Conservation (phyloP, 208 protist genomes). For the Sergeia podlipaevii region DNA sequence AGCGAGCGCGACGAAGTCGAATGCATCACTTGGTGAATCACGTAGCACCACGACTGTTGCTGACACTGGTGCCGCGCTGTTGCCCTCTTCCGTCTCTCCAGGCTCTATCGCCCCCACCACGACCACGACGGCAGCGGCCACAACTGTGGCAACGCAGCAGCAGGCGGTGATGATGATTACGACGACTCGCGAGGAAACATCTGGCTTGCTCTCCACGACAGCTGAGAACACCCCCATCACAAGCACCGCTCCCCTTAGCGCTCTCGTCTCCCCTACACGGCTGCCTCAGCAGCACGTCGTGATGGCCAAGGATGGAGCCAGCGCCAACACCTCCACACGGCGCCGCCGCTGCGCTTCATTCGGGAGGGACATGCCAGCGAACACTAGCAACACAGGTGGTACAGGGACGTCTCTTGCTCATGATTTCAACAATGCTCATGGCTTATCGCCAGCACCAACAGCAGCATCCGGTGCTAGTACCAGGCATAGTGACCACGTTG, state of each 20-base stretch:
- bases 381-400: background rate
- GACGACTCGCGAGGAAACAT: background rate
- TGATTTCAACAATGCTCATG: too few relatives aligned
- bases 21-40: too few relatives aligned
- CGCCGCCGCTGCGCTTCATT: background rate
- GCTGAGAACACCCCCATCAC: background rate
- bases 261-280: too few relatives aligned
- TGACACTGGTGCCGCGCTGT: too few relatives aligned
- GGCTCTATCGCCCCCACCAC: background rate
- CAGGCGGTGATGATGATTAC: background rate
- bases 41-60: too few relatives aligned
- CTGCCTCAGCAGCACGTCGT: too few relatives aligned
- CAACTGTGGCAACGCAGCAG: background rate
- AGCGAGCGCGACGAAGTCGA: background rate
- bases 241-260: background rate
- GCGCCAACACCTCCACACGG: background rate
- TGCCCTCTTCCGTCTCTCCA: too few relatives aligned
- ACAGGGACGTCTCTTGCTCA: too few relatives aligned
- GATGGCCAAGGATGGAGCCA: background rate
- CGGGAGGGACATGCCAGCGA: background rate
- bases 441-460: too few relatives aligned
- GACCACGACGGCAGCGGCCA: background rate
- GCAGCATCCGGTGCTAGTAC: too few relatives aligned
- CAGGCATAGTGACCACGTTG: too few relatives aligned
- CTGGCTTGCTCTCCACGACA: background rate